Evolutionary conservation across 2,329 filamentous ascomycete species (phyloP).

Genomic region (Dactylonectria estremocensis): DNA sequence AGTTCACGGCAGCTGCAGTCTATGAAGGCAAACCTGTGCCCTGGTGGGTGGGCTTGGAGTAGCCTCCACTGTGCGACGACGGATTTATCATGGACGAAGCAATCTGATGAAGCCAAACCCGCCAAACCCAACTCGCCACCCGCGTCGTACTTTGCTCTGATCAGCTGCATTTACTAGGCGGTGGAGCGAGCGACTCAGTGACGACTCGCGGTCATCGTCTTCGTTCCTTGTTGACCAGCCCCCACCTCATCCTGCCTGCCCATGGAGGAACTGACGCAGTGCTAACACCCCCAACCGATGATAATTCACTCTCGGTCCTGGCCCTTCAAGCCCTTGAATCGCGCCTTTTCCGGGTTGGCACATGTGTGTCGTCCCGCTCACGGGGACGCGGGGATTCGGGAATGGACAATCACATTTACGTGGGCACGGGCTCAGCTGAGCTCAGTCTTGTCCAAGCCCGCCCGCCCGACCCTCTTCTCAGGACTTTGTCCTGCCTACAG

Average conservation of each 20-base stretch:
- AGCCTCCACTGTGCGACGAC: conserved; percentile 9
- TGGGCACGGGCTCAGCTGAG: not conserved
- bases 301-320: conserved; percentile 1
- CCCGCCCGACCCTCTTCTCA: not conserved
- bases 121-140: conserved; percentile 13
- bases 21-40: not conserved
- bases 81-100: not conserved
- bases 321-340: too few relatives aligned
- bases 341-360: not conserved
- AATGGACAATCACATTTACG: conserved; percentile 6
- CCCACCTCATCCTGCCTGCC: not conserved
- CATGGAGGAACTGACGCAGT: conserved; percentile 2
- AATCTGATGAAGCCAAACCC: not conserved
- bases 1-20: conserved; percentile 1
- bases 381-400: conserved; percentile 9
- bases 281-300: conserved; percentile 1
- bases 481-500: not conserved
- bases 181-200: conserved; percentile 9
- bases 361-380: not conserved
- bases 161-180: conserved; percentile 10
- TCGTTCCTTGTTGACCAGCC: not conserved
- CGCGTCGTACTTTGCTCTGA: conserved; percentile 8
- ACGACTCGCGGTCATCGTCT: not conserved
- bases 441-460: conserved; percentile 7
- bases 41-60: not conserved